Conservation (phyloP, 177 flowering plant genomes). For the Vitis hybrid region DNA sequence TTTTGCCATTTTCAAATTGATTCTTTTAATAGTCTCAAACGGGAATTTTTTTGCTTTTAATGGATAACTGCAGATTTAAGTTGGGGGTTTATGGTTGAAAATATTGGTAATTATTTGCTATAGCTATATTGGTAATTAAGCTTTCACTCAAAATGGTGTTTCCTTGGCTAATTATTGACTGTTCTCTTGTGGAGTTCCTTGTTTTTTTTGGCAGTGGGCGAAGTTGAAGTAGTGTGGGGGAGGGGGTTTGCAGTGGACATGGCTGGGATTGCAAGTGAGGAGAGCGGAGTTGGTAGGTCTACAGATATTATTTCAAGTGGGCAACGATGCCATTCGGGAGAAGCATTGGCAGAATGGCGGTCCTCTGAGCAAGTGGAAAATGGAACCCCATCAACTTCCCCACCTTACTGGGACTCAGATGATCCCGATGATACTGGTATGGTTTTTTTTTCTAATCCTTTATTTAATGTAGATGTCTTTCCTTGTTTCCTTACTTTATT, state of each 20-base stretch:
- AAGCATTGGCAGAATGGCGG: slow-evolving; percentile 80
- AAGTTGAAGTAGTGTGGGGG: slow-evolving; percentile 26
- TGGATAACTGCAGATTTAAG: too few species aligned
- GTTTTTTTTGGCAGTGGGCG: slow-evolving; percentile 6
- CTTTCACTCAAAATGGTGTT: neutral
- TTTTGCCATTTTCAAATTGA: too few species aligned
- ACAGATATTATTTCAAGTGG: slow-evolving; percentile 63
- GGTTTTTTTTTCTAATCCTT: neutral
- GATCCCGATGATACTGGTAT: slow-evolving; percentile 69
- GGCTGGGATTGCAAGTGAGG: slow-evolving; percentile 69
- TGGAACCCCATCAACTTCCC: slow-evolving; percentile 81
- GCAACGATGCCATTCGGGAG: slow-evolving; percentile 64
- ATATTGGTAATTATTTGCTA: too few species aligned
- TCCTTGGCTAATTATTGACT: neutral
- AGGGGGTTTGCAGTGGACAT: slow-evolving; percentile 39
- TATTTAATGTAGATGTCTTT: neutral
- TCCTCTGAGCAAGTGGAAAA: slow-evolving; percentile 83
- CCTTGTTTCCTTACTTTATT: neutral
- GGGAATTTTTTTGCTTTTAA: too few species aligned
- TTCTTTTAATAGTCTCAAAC: too few species aligned
- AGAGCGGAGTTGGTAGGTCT: slow-evolving; percentile 58
- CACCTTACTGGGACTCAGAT: slow-evolving; percentile 87
- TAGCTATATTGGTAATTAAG: neutral
- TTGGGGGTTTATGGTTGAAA: too few species aligned
- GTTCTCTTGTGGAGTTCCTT: neutral